Evolutionary conservation across 2,329 filamentous ascomycete genomes (phyloP).

Genomic region (Fusarium burgessii): DNA sequence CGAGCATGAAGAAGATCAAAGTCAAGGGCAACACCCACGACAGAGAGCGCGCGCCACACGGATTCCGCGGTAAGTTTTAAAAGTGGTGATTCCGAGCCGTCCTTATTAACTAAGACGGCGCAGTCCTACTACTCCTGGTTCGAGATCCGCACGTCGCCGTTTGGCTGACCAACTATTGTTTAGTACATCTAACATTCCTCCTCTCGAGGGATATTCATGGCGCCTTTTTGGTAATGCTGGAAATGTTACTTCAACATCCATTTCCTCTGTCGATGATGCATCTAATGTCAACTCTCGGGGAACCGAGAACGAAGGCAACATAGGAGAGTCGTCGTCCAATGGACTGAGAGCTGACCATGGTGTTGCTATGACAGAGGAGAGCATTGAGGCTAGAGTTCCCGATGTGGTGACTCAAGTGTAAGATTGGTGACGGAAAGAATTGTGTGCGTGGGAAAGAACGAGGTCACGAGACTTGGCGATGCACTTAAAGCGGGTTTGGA

Average conservation of each 20-base stretch:
- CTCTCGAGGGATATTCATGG: constrained; percentile 1
- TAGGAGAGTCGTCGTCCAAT: constrained; percentile 25
- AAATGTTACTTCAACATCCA: background rate
- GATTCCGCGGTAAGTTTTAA: constrained; percentile 14
- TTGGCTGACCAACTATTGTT: constrained; percentile 8
- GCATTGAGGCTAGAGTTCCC: constrained; percentile 59
- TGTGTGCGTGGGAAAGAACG: background rate
- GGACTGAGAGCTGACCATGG: constrained; percentile 63
- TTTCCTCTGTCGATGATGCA: background rate
- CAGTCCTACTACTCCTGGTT: constrained; percentile 17
- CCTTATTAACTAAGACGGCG: constrained; percentile 7
- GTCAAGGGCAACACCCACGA: background rate
- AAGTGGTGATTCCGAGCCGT: background rate
- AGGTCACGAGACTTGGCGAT: background rate
- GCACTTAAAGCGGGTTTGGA: background rate
- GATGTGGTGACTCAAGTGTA: constrained; percentile 56
- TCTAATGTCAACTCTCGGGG: background rate
- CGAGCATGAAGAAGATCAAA: background rate
- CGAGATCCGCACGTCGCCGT: constrained; percentile 15
- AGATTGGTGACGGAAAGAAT: background rate
- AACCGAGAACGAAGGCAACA: background rate
- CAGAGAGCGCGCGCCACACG: constrained; percentile 21
- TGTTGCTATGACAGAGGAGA: constrained; percentile 68
- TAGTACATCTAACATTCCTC: constrained; percentile 1
- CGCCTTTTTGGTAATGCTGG: background rate